Evolutionary conservation across 495 filamentous ascomycete species (phyloP).

Genomic region (Letharia lupina): DNA sequence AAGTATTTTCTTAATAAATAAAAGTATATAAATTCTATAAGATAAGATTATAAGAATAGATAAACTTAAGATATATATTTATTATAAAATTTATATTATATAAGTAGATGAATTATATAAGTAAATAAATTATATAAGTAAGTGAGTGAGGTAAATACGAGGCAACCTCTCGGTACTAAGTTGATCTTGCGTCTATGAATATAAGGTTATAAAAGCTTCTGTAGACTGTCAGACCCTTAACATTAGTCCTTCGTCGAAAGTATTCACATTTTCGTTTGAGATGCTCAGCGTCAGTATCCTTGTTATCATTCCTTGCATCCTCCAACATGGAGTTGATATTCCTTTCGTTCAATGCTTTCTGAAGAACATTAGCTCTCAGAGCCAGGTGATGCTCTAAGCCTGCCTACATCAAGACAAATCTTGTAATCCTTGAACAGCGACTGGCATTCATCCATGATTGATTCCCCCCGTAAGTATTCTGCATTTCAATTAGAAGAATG

Average conservation of each 20-base stretch:
- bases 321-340: slow-evolving; percentile 83
- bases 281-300: slow-evolving; percentile 68
- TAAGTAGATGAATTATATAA: too few species aligned
- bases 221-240: not conserved
- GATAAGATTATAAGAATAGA: too few species aligned
- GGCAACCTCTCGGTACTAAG: too few species aligned
- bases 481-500: slow-evolving; percentile 14
- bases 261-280: slow-evolving; percentile 45
- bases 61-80: too few species aligned
- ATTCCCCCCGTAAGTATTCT: slow-evolving; percentile 82
- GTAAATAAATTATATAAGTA: too few species aligned
- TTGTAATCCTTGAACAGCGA: slow-evolving; percentile 80
- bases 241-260: not conserved
- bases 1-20: too few species aligned
- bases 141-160: too few species aligned
- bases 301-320: slow-evolving; percentile 72
- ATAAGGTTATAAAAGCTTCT: not conserved
- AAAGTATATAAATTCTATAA: too few species aligned
- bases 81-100: too few species aligned
- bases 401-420: slow-evolving; percentile 62
- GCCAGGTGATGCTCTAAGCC: not conserved
- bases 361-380: slow-evolving; percentile 10
- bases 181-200: too few species aligned
- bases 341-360: slow-evolving; percentile 74
- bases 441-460: slow-evolving; percentile 73